These are phyloP conservation scores for Conticribra weissflogii DNA, from an alignment of 108 stramenopile species.

Conservation along the genomic window DNA sequence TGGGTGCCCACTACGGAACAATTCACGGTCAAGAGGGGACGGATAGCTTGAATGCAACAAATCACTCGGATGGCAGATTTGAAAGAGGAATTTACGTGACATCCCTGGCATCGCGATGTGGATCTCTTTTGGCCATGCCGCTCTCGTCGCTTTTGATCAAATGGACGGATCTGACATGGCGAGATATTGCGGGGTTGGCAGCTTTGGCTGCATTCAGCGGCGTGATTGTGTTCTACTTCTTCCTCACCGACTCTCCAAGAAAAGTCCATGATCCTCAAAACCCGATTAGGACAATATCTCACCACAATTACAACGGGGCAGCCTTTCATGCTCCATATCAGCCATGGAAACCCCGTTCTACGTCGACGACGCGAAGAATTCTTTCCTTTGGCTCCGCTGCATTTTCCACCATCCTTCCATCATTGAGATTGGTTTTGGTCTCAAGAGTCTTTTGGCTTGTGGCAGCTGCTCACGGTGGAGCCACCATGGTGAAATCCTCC, in stretches of 20 bases:
- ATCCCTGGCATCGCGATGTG: conserved; percentile 75
- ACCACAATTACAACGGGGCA: conserved; percentile 13
- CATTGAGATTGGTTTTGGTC: conserved; percentile 55
- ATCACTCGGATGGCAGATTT: conserved; percentile 48
- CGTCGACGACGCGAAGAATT: conserved; percentile 13
- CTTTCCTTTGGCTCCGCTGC: conserved; percentile 19
- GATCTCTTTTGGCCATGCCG: conserved; percentile 71
- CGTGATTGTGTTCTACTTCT: conserved; percentile 60
- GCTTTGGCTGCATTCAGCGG: conserved; percentile 55
- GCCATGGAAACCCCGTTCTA: conserved; percentile 9
- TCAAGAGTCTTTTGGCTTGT: conserved; percentile 83
- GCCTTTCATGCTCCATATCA: conserved; percentile 5
- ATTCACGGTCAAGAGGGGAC: conserved; percentile 6
- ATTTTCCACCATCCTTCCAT: conserved; percentile 54
- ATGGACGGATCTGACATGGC: conserved; percentile 54
- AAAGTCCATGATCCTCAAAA: conserved; percentile 78
- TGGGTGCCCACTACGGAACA: conserved; percentile 70
- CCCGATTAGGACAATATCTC: conserved; percentile 53
- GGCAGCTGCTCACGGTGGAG: conserved; percentile 78
- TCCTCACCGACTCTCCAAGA: conserved; percentile 62
- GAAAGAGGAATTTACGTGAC: conserved; percentile 73
- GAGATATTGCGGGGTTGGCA: conserved; percentile 59
- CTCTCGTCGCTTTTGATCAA: conserved; percentile 60
- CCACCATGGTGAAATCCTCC: conserved; percentile 68
- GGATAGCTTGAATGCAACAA: conserved; percentile 19